Evolutionary conservation across 805 yeast genomes (phyloP), one percentile per base, ranked within the genome.

Genomic region (Metschnikowia baotianmanensis): DNA sequence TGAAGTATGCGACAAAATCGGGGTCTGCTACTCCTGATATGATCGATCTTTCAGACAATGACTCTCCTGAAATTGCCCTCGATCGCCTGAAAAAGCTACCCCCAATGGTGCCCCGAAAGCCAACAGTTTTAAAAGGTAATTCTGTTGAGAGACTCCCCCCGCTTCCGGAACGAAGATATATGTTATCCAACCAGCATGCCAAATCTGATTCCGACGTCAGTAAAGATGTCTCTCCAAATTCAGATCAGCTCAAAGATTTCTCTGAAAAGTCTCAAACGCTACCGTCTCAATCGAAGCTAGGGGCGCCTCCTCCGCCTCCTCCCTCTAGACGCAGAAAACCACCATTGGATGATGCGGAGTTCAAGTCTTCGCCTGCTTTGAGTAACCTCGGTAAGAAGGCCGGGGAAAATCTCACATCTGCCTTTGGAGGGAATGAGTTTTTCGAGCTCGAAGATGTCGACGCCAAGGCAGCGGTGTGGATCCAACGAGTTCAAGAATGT

Each of bases 101-200:
- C 0, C 80, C 82, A 0, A 49, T 70, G 44, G 62, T 74, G 0
- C 82, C 82, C 0, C 61, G 58, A 24, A 77, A 77, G 46, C 82
- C 82, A 3, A 49, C 42, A 0, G 38, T 49, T 3, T 53, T 74
- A n/a, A 62, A 60, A 43, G 72, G 74, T 1, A 57, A 55, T 9
- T 53, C 56, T 13, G 24, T 61, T 10, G 43, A 40, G 13, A 50
- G 51, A 27, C 55, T 56, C 17, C 69, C 71, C 3, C 70, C 72
- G 1, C 53, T 64, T n/a, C 71, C 71, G 2, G 48, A 47, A 23
- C 44, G 65, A 22, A 41, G 40, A 17, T 40, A 40, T 20, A 31
- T 40, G 43, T 22, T 35, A 13, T 34, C 43, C 2, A 40, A 40
- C 20, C 36, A 40, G 11, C 27, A 26, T 16, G 24, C 39, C 16